Conservation (phyloP, 805 yeast genomes). For the Sugiyamaella qingdaonensis region DNA sequence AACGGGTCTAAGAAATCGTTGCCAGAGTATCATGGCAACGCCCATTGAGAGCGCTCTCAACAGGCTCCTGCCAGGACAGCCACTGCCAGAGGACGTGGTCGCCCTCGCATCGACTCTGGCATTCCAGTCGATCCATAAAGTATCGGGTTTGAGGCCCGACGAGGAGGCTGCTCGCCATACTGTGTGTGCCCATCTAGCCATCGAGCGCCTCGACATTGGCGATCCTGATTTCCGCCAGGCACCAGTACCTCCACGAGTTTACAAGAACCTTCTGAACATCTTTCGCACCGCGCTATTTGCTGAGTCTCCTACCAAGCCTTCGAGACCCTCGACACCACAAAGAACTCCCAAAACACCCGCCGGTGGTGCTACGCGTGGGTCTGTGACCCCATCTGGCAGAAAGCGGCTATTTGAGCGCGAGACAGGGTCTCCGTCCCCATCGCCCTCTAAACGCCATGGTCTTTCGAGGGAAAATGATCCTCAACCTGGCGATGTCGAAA, state of each 20-base stretch:
- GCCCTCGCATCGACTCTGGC: slow-evolving; percentile 6
- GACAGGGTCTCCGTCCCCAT: slow-evolving; percentile 10
- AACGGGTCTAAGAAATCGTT: too few relatives aligned
- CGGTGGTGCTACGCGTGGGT: background rate
- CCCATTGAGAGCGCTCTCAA: slow-evolving; percentile 7
- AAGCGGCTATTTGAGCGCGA: background rate
- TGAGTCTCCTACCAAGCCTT: background rate
- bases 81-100: slow-evolving; percentile 12
- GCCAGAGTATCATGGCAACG: background rate
- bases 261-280: slow-evolving; percentile 17
- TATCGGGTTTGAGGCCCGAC: slow-evolving; percentile 19
- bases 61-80: slow-evolving; percentile 8
- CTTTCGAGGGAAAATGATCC: slow-evolving; percentile 24
- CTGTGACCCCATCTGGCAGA: background rate
- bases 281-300: slow-evolving; percentile 18
- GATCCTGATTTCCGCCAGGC: slow-evolving; percentile 10
- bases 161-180: slow-evolving; percentile 25
- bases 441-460: slow-evolving; percentile 18
- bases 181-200: slow-evolving; percentile 24
- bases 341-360: background rate
- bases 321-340: slow-evolving; percentile 6
- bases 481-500: slow-evolving; percentile 13
- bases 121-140: slow-evolving; percentile 16
- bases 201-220: slow-evolving; percentile 16
- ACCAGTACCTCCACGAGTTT: slow-evolving; percentile 24